phyloP scores from a whole-genome alignment of 352 stramenopile genomes.

The Phytophthora litchii region DNA sequence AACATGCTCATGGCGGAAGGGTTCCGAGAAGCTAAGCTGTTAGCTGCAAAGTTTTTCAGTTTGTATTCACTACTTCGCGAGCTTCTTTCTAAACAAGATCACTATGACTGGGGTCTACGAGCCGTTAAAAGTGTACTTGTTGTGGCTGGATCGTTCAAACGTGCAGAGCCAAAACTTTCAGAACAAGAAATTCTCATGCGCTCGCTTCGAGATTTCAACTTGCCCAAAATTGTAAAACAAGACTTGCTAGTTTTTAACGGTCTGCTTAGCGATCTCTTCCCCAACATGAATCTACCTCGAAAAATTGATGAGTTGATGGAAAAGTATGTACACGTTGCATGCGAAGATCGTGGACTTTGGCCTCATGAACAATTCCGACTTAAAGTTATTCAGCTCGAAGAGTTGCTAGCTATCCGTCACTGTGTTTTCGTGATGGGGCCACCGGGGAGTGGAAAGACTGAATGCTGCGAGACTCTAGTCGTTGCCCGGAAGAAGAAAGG shows the following conservation, averaged over 20 bases:
- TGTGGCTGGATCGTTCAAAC: slow-evolving; percentile 93
- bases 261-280: slow-evolving; percentile 94
- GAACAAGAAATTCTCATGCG: slow-evolving; percentile 95
- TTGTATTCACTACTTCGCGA: slow-evolving; percentile 94
- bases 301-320: slow-evolving; percentile 92
- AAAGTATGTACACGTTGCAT: slow-evolving; percentile 90
- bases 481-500: slow-evolving; percentile 79
- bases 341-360: slow-evolving; percentile 86
- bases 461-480: slow-evolving; percentile 93
- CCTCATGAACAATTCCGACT: slow-evolving; percentile 93
- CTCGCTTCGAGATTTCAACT: slow-evolving; percentile 96
- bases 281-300: slow-evolving; percentile 83
- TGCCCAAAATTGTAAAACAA: slow-evolving; percentile 95
- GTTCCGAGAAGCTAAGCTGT: slow-evolving; percentile 92
- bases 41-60: slow-evolving; percentile 95
- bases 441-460: slow-evolving; percentile 92
- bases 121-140: slow-evolving; percentile 95
- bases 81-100: slow-evolving; percentile 94
- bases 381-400: slow-evolving; percentile 96
- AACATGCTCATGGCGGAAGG: slow-evolving; percentile 98
- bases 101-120: slow-evolving; percentile 96
- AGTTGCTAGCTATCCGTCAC: slow-evolving; percentile 94
- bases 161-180: slow-evolving; percentile 89
- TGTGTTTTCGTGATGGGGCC: slow-evolving; percentile 97
- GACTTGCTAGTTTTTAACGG: slow-evolving; percentile 95